Conservation (phyloP, 2,329 filamentous ascomycete species). For the Ophiocordyceps robertsii region DNA sequence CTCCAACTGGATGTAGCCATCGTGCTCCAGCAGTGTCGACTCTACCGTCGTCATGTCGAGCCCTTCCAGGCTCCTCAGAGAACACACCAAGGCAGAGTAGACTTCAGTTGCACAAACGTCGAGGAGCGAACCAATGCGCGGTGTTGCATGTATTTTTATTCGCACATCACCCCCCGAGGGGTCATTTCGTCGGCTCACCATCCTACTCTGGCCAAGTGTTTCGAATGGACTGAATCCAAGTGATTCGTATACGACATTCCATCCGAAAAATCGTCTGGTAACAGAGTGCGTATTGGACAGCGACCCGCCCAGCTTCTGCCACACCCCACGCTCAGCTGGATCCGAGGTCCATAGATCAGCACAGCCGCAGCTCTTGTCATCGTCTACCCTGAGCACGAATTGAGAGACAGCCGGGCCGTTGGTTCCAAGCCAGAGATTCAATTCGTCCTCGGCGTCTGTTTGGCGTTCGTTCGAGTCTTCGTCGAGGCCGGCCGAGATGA, state of each 20-base stretch:
- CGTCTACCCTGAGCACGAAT: neutral
- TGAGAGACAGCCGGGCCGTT: neutral
- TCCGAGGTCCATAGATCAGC: neutral
- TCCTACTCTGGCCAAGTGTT: no score
- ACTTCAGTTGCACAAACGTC: neutral
- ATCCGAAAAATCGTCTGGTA: no score
- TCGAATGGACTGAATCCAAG: no score
- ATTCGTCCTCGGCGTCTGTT: neutral
- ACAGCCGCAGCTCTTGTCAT: neutral
- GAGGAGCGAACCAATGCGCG: neutral
- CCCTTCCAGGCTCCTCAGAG: neutral
- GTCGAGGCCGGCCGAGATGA: neutral
- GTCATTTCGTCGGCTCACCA: no score
- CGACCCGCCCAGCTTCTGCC: no score
- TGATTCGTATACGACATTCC: no score
- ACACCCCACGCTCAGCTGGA: neutral
- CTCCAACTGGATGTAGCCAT: neutral
- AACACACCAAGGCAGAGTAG: neutral
- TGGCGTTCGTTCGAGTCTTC: neutral
- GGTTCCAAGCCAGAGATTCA: neutral
- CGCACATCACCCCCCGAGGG: no score
- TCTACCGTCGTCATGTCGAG: neutral
- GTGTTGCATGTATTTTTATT: no score
- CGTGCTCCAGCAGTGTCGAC: neutral
- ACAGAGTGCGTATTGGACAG: no score